phyloP scores from a whole-genome alignment of 108 stramenopile genomes.

The Skeletonema tropicum region DNA sequence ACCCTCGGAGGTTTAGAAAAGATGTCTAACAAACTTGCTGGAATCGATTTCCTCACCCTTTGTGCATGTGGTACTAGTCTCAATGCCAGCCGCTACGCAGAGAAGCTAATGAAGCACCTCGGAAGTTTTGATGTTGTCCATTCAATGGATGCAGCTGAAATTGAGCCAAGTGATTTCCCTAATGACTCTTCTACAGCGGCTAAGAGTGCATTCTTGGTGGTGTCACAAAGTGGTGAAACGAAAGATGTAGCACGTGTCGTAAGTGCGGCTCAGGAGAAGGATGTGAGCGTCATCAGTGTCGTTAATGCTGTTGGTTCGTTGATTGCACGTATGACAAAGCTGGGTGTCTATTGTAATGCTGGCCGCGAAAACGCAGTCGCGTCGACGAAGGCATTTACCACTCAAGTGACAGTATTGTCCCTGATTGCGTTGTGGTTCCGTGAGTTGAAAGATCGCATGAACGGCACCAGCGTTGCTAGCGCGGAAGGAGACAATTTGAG shows the following conservation, averaged over 20 bases:
- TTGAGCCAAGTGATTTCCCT: constrained; percentile 84
- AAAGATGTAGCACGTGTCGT: constrained; percentile 96
- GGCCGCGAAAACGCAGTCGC: constrained; percentile 99
- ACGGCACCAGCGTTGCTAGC: constrained; percentile 57
- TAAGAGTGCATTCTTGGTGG: constrained; percentile 83
- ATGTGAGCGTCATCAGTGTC: constrained; percentile 88
- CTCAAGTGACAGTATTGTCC: constrained; percentile 97
- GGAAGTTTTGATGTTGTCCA: constrained; percentile 88
- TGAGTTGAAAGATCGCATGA: constrained; percentile 73
- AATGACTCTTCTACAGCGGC: constrained; percentile 33
- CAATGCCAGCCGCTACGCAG: constrained; percentile 93
- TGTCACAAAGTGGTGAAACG: constrained; percentile 96
- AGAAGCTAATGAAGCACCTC: constrained; percentile 94
- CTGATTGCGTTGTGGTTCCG: constrained; percentile 96
- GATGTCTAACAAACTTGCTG: constrained; percentile 58
- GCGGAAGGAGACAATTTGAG: constrained; percentile 65
- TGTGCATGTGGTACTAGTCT: constrained; percentile 96
- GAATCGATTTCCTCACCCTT: constrained; percentile 81
- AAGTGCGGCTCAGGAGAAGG: constrained; percentile 79
- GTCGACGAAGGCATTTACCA: constrained; percentile 99
- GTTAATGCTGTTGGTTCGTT: constrained; percentile 98
- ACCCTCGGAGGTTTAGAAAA: constrained; percentile 87
- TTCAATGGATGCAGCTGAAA: constrained; percentile 92
- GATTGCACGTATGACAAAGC: constrained; percentile 95
- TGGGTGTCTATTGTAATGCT: constrained; percentile 99